Evolutionary conservation across 78 protist species (phyloP), one percentile per base, ranked within the genome.

Genomic region (Diacronema lutheri): DNA sequence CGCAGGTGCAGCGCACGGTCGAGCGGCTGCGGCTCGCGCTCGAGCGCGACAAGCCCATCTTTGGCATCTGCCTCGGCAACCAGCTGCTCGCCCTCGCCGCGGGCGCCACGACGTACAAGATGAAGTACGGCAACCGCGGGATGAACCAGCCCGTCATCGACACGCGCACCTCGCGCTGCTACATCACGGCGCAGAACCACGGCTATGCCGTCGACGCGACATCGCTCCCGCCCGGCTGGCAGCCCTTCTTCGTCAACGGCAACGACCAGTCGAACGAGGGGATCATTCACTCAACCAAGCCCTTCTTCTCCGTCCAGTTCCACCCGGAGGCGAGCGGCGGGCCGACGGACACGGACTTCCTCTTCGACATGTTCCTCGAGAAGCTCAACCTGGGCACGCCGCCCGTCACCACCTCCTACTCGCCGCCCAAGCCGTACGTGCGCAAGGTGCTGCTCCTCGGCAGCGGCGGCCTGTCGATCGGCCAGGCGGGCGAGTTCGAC

Each of bases 401-500:
- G 46, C n/a, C 56, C 46, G 56, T 72, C 50, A 72, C 56, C 35
- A 72, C 11, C 78, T 21, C 78, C n/a, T 41, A 72, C 78, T 11
- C 13, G n/a, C 35, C 37, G 29, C 61, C 44, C 13, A 23, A 9
- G 35, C 6, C 23, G 12, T 7, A 38, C 35, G 44, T 13, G 65
- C 44, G 11, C 31, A 92, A 91, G 90, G 97, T 97, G 11, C 91
- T 97, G 60, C 71, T 97, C 25, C 90, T 97, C 56, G 99, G 99
- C 78, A 88, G 94, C 9, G 99, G 99, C 57, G 99, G 99, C 60
- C 94, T 97, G 11, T 88, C 96, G 65, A 97, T 97, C 83, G 99
- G 98, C 25, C 99, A 97, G 92, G 99, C 99, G 20, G 99, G 99
- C 44, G 99, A 97, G 90, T 97, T 97, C 76, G 99, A 97, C 92